Conservation (phyloP, 73 alveolate genomes). For the Paramecium pentaurelia region DNA sequence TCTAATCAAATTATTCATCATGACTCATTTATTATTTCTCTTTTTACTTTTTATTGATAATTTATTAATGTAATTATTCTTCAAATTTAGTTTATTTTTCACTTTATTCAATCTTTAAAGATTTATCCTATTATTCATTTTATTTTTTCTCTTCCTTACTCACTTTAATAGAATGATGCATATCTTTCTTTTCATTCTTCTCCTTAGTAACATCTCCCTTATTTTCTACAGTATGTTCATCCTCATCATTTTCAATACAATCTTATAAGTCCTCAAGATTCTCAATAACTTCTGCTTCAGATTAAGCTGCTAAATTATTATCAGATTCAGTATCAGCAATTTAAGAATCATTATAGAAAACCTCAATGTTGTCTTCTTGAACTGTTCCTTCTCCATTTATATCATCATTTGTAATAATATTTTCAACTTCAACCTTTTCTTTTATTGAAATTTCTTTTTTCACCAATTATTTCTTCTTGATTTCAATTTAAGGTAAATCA, state of each 20-base stretch:
- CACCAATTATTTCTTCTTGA: background rate
- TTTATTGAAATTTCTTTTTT: background rate
- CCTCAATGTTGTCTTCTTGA: background rate
- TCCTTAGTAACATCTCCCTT: background rate
- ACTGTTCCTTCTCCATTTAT: background rate
- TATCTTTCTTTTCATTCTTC: background rate
- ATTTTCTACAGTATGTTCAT: background rate
- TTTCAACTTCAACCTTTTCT: background rate
- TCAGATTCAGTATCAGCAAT: background rate
- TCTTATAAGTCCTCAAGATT: background rate
- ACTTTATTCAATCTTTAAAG: background rate
- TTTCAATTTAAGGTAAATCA: background rate
- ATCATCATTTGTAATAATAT: background rate
- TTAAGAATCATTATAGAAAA: background rate
- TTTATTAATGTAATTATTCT: background rate
- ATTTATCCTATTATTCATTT: background rate
- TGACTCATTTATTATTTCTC: background rate
- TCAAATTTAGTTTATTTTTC: background rate
- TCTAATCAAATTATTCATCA: background rate
- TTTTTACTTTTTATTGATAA: background rate
- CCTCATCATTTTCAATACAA: background rate
- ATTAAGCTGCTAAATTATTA: background rate
- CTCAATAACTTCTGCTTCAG: background rate
- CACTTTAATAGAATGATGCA: background rate
- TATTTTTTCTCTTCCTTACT: background rate